Evolutionary conservation across 352 stramenopile species (phyloP).

Genomic region (Globisporangium solare): DNA sequence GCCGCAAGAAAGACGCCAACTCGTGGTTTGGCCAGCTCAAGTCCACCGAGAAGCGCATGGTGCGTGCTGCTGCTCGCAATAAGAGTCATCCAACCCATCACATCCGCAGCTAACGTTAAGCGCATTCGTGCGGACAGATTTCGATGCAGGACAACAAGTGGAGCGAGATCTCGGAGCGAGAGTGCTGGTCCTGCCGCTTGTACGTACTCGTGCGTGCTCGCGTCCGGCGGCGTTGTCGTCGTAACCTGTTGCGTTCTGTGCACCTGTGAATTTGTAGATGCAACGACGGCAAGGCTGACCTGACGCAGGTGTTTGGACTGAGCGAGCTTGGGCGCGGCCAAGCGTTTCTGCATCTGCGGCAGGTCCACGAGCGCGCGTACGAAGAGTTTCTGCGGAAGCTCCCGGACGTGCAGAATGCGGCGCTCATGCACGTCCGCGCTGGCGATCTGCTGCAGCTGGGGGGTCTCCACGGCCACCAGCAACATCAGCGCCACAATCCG

Average conservation of each 20-base stretch:
- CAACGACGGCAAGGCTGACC: conserved; percentile 45
- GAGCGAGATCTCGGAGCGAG: conserved; percentile 70
- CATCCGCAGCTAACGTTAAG: too few species aligned
- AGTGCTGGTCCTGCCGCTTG: conserved; percentile 71
- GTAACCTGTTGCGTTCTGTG: neutral
- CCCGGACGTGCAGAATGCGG: conserved; percentile 21
- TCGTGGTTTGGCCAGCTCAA: conserved; percentile 76
- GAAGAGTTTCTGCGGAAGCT: conserved; percentile 46
- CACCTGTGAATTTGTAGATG: conserved; percentile 30
- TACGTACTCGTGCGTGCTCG: conserved; percentile 12
- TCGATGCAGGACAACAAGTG: conserved; percentile 85
- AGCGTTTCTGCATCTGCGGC: conserved; percentile 58
- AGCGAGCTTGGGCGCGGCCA: conserved; percentile 54
- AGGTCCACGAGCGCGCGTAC: conserved; percentile 52
- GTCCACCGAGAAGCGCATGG: conserved; percentile 83
- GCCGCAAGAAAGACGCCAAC: conserved; percentile 63
- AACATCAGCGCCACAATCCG: too few species aligned
- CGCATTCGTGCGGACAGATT: too few species aligned
- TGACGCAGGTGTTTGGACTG: conserved; percentile 61
- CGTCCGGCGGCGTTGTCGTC: too few species aligned
- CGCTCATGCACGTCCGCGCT: conserved; percentile 3
- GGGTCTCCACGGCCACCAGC: too few species aligned
- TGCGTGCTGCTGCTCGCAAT: too few species aligned
- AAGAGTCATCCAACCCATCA: too few species aligned
- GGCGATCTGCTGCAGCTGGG: neutral